phyloP scores from a whole-genome alignment of 352 stramenopile species.

The Globisporangium ultimum region DNA sequence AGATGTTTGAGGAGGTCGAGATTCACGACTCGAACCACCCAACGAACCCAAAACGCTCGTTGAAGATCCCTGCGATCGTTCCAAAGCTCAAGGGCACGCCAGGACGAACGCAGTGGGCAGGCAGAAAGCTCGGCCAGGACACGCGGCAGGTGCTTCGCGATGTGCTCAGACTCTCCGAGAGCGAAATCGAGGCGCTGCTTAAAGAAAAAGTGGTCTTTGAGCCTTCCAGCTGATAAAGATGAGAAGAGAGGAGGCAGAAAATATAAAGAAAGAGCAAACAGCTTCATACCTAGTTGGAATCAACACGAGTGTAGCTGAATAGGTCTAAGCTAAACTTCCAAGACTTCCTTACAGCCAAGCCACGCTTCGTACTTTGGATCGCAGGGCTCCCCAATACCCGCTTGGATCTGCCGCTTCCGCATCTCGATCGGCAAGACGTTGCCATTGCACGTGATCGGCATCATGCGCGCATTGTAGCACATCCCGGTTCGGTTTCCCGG shows the following conservation, averaged over 20 bases:
- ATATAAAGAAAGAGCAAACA: background rate
- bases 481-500: conserved; percentile 14
- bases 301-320: too few species aligned
- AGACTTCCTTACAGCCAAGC: background rate
- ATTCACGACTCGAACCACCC: conserved; percentile 29
- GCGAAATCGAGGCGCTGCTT: conserved; percentile 55
- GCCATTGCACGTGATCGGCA: conserved; percentile 4
- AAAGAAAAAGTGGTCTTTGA: conserved; percentile 70
- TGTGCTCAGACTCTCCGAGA: conserved; percentile 48
- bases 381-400: background rate
- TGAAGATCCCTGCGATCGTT: conserved; percentile 75
- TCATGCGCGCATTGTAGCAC: conserved; percentile 17
- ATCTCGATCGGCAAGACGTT: conserved; percentile 6
- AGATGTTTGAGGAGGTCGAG: conserved; percentile 72
- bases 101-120: conserved; percentile 57
- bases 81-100: conserved; percentile 67
- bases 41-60: conserved; percentile 16
- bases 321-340: too few species aligned
- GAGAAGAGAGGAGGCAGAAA: background rate
- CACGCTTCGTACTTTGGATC: conserved; percentile 1
- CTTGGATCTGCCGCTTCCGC: conserved; percentile 1
- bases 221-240: conserved; percentile 7
- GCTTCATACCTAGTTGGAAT: too few species aligned
- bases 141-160: conserved; percentile 56
- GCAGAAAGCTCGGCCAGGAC: conserved; percentile 66